These are phyloP conservation scores for Patellifolia procumbens DNA, from an alignment of 179 eudicot species.

Conservation along the genomic window DNA sequence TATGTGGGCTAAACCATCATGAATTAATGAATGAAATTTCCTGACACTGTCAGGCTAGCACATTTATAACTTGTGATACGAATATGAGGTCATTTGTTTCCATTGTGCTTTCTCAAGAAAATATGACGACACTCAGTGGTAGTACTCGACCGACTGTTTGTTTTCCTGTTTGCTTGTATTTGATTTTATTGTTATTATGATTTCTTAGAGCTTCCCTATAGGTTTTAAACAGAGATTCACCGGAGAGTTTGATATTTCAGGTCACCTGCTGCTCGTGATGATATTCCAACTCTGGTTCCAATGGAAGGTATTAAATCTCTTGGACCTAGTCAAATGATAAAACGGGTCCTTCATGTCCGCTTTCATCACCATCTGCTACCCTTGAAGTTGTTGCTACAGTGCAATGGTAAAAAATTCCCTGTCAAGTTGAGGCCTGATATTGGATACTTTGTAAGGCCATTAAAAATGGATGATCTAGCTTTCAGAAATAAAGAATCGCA, in stretches of 20 bases:
- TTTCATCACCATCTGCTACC: conserved; percentile 96
- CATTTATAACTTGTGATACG: not conserved
- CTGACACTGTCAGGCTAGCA: not conserved
- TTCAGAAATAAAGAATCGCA: conserved; percentile 72
- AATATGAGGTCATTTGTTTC: not conserved
- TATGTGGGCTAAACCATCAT: not conserved
- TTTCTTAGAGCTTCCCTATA: not conserved
- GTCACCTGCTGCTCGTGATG: conserved; percentile 37
- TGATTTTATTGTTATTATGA: not conserved
- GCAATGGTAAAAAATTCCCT: conserved; percentile 58
- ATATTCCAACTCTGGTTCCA: conserved; percentile 66
- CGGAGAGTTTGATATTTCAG: conserved; percentile 37
- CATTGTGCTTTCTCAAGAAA: not conserved
- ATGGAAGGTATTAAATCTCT: conserved; percentile 74
- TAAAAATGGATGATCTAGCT: conserved; percentile 60
- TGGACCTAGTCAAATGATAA: conserved; percentile 59
- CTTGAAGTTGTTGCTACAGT: conserved; percentile 68
- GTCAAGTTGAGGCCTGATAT: conserved; percentile 96
- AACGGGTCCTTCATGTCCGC: conserved; percentile 67
- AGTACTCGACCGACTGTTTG: too few relatives aligned
- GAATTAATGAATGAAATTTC: not conserved
- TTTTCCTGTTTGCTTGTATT: not conserved
- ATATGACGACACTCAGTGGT: not conserved
- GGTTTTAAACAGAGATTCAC: not conserved
- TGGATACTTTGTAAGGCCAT: conserved; percentile 94